Base-by-base conservation (phyloP, 441 rosid genomes). In the Lepidium campestre region DNA sequence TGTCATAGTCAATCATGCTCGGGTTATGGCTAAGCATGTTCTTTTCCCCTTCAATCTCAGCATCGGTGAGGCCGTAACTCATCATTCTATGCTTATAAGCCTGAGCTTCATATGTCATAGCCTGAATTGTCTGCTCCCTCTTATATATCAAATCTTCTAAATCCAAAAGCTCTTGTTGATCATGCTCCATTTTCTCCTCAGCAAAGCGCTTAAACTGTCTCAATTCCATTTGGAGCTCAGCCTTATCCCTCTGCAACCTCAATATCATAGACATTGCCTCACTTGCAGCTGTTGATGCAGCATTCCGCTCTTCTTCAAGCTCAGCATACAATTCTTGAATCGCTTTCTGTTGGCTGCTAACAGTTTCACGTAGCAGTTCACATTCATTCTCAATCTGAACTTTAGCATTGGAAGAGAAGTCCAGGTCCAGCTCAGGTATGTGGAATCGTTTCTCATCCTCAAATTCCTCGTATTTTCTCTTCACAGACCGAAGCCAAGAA, bases 201-300 rank as follows among this genome's bases (percentile, higher is more conserved):
- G 86, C 86, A 65, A 86, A 89, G 1, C 90, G 91, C 78, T 94
- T 94, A 57, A 94, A 94, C 73, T 94, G 99, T 56, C 94, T 77
- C 12, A 91, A 72, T 64, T 94, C 98, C 99, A 90, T 94, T 68
- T 88, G 90, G 44, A 85, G 74, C 72, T 91, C 99, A 0, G 99
- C 99, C 77, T 94, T 94, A 71, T 94, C 99, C 72, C 96, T 85
- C 80, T 94, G 97, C 85, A 94, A 78, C 79, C 87, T 90, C 79
- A 94, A 47, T 65, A 94, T 94, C 99, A 94, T 94, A 1, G 97
- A 89, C 99, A 94, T 88, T 1, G 99, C 96, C 81, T 94, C 99
- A 63, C 77, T 94, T 6, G 97, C 97, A 64, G 99, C 98, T 2
- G 97, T 77, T 1, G 97, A 88, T 0, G 99, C 82, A 45, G 99